These are phyloP conservation scores for Plantago major DNA, from an alignment of 257 asterid genomes.

Conservation along the genomic window DNA sequence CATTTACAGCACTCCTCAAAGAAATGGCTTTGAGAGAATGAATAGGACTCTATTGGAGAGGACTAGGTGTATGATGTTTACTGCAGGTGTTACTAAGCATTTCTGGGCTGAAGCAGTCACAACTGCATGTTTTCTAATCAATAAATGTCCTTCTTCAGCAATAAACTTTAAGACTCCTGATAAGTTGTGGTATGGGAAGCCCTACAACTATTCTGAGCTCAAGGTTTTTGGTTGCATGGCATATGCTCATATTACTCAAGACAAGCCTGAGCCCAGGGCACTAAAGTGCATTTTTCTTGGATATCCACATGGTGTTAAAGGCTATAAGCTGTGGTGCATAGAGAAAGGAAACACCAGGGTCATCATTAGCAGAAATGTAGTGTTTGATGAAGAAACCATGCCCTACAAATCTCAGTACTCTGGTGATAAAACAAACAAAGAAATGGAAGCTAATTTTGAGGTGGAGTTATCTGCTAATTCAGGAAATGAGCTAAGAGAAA, in stretches of 20 bases:
- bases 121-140: neutral
- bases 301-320: neutral
- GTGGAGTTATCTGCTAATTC: no score
- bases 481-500: no score
- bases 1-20: neutral
- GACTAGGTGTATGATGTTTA: neutral
- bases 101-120: neutral
- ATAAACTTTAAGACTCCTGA: neutral
- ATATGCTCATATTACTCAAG: neutral
- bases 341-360: neutral
- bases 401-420: no score
- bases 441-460: no score
- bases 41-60: neutral
- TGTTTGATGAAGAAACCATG: neutral
- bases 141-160: neutral
- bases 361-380: neutral
- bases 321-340: neutral
- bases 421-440: no score
- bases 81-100: neutral
- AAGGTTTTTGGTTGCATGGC: neutral
- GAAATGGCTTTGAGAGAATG: neutral
- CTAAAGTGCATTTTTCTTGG: neutral
- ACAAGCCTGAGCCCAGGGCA: neutral
- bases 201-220: no score
- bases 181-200: neutral